phyloP scores from a whole-genome alignment of 306 rosid species.

The Abrus precatorius region DNA sequence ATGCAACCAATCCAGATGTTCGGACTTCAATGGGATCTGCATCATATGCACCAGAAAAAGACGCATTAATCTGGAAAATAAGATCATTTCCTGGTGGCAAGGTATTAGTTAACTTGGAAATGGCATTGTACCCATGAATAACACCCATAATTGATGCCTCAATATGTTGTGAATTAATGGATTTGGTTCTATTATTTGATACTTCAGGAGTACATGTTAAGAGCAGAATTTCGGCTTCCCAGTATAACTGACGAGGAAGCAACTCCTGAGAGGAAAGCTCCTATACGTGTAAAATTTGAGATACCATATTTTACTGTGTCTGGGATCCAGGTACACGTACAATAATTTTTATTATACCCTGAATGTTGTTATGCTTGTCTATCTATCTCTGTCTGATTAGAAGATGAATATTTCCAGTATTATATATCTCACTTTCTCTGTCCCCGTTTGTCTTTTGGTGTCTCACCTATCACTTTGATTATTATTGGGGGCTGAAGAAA shows the following conservation, averaged over 20 bases:
- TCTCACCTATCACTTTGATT: slow-evolving; percentile 38
- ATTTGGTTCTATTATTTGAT: slow-evolving; percentile 44
- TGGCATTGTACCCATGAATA: slow-evolving; percentile 31
- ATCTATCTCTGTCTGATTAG: neutral
- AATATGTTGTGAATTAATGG: neutral
- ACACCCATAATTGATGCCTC: slow-evolving; percentile 15
- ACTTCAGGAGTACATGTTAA: slow-evolving; percentile 89
- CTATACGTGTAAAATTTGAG: slow-evolving; percentile 95
- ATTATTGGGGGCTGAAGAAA: slow-evolving; percentile 5
- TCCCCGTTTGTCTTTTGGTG: slow-evolving; percentile 28
- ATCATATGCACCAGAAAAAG: slow-evolving; percentile 95
- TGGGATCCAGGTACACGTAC: slow-evolving; percentile 81
- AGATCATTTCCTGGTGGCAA: slow-evolving; percentile 99
- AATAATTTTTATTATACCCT: slow-evolving; percentile 5
- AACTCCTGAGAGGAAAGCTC: slow-evolving; percentile 95
- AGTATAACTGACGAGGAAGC: slow-evolving; percentile 88
- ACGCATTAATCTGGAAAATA: slow-evolving; percentile 94
- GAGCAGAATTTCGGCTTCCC: slow-evolving; percentile 97
- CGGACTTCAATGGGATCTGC: slow-evolving; percentile 99
- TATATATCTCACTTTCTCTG: slow-evolving; percentile 3
- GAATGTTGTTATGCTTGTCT: slow-evolving; percentile 7
- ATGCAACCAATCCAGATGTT: slow-evolving; percentile 90
- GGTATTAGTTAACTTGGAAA: slow-evolving; percentile 63
- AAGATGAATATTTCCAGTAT: slow-evolving; percentile 30
- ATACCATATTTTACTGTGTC: slow-evolving; percentile 98